Percentiles rank a stretch among this genome's conserved stretches.
Conservation (phyloP, 768 basidiomycete genomes). For the Russula vinacea region DNA sequence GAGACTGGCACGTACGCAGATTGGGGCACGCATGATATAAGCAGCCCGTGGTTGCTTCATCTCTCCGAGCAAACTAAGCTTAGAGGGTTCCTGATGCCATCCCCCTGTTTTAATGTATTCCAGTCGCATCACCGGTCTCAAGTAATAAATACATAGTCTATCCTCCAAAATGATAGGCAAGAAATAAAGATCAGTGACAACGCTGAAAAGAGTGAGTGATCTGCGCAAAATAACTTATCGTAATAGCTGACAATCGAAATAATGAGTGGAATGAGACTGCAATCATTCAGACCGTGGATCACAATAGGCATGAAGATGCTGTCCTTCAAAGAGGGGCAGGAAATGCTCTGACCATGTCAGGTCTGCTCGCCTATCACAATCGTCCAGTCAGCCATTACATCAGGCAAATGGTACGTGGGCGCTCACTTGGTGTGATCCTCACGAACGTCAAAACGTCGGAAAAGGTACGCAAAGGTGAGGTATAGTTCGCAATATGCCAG, state of each 20-base stretch:
- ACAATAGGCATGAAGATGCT: conserved; percentile 23
- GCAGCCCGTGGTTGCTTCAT: too few relatives aligned
- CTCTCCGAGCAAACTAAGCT: too few relatives aligned
- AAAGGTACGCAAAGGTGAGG: conserved; percentile 28
- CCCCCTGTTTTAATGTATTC: not conserved
- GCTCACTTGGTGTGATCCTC: conserved; percentile 17
- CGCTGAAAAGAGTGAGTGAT: not conserved
- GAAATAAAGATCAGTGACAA: not conserved
- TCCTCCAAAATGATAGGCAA: not conserved
- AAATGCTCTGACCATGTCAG: conserved; percentile 21
- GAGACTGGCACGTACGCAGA: too few relatives aligned
- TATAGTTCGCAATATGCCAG: conserved; percentile 30
- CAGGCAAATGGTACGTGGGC: not conserved
- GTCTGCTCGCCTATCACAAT: conserved; percentile 13
- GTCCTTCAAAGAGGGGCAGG: conserved; percentile 19
- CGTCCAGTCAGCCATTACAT: not conserved
- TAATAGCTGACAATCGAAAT: not conserved
- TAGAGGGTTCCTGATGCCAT: too few relatives aligned
- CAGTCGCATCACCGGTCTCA: too few relatives aligned
- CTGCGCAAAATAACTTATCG: too few relatives aligned
- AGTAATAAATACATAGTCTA: too few relatives aligned
- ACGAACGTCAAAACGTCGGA: conserved; percentile 31
- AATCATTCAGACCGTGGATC: conserved; percentile 14
- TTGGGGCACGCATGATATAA: too few relatives aligned
- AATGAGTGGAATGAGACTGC: not conserved